Percentiles rank a stretch among this genome's conserved stretches.
phyloP scores from a whole-genome alignment of 805 yeast species.

The Schwanniomyces occidentalis region DNA sequence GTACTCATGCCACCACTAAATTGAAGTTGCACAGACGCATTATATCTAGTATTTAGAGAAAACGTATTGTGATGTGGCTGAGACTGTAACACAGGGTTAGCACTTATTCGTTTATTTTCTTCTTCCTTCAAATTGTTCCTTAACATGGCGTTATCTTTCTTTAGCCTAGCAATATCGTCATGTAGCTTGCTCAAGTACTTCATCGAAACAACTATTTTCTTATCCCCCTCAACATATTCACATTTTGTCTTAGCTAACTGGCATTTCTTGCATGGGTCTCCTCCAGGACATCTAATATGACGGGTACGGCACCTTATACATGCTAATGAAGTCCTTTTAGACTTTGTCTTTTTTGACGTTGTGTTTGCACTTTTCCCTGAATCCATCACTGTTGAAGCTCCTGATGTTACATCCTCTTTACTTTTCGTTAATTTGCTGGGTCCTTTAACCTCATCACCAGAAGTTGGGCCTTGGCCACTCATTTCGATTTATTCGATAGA shows the following conservation, averaged over 20 bases:
- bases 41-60: constrained; percentile 14
- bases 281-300: constrained; percentile 78
- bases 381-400: too few relatives aligned
- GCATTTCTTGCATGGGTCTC: constrained; percentile 71
- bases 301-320: constrained; percentile 70
- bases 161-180: constrained; percentile 62
- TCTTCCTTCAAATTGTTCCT: constrained; percentile 43
- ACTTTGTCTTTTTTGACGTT: constrained; percentile 9
- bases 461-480: neutral
- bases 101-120: constrained; percentile 11
- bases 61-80: constrained; percentile 10
- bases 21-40: constrained; percentile 10
- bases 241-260: constrained; percentile 54
- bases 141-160: constrained; percentile 62
- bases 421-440: neutral
- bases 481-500: too few relatives aligned
- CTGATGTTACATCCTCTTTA: neutral
- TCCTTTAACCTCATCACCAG: neutral
- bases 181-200: constrained; percentile 67
- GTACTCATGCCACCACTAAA: constrained; percentile 5
- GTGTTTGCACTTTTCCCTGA: too few relatives aligned
- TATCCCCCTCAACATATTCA: constrained; percentile 71
- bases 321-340: constrained; percentile 39
- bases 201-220: constrained; percentile 71
- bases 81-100: constrained; percentile 1